These are phyloP conservation scores for Incumbomyces delicatus DNA, from an alignment of 2,329 filamentous ascomycete genomes.

Conservation along the genomic window DNA sequence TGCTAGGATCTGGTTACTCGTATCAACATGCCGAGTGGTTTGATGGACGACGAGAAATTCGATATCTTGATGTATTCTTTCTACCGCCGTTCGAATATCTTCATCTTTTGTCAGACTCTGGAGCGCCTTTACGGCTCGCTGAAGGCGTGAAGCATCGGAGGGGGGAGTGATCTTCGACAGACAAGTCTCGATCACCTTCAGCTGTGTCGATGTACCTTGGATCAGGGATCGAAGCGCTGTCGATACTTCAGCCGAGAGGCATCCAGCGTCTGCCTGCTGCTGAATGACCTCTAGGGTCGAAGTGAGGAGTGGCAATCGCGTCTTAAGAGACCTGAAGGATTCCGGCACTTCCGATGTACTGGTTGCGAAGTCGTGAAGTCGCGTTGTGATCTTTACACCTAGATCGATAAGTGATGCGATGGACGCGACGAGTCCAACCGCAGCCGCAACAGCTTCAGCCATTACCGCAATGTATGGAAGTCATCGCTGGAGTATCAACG, in stretches of 20 bases:
- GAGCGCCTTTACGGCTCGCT: constrained; percentile 4
- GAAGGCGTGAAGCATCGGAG: not conserved
- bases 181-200: not conserved
- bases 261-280: not conserved
- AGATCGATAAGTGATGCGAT: constrained; percentile 4
- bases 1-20: not conserved
- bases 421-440: constrained; percentile 5
- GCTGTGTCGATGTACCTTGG: not conserved
- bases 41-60: constrained; percentile 6
- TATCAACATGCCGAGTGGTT: constrained; percentile 2
- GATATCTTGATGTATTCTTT: not conserved
- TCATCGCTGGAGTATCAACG: not conserved
- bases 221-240: not conserved
- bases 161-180: not conserved
- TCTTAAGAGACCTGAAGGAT: not conserved
- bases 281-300: constrained; percentile 1
- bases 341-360: constrained; percentile 1
- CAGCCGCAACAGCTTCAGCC: constrained; percentile 4
- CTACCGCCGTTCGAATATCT: not conserved
- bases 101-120: constrained; percentile 7
- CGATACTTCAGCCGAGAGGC: not conserved
- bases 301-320: constrained; percentile 1
- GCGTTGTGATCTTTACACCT: constrained; percentile 1
- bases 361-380: constrained; percentile 3
- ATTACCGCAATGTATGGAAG: not conserved